Evolutionary conservation across 2,329 filamentous ascomycete species (phyloP), one percentile per base, ranked within the genome.

Genomic region (Fusarium sp.): DNA sequence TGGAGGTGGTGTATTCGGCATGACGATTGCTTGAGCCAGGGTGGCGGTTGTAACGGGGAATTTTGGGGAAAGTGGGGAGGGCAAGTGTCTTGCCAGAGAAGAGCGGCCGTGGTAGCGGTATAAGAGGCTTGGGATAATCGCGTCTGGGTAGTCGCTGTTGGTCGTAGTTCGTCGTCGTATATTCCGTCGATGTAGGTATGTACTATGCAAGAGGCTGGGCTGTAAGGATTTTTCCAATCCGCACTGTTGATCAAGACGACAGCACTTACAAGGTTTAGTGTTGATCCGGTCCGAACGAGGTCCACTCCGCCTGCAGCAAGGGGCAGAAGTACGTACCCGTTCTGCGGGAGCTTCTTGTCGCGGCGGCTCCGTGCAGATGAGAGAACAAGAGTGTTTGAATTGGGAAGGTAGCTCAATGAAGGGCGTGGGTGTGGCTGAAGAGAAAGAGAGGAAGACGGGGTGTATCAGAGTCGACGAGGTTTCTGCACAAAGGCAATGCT

Each of bases 1-100:
- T 54, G 85, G 83, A 47, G 84, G 84, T 70, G 86, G 85, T 75
- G 86, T 86, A 78, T 85, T 85, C 70, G 85, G 82, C 85, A 87
- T 87, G 47, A 80, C 77, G 78, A 81, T 79, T 79, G 77, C 74
- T 79, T 81, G 77, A 75, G 80, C 78, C 74, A 81, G 76, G 73
- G 75, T 79, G 76, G 80, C 80, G 77, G 75, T 78, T 78, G 70
- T 66, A 69, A 77, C 70, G 75, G 78, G 74, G 68, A 65, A 74
- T 71, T 69, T 77, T 79, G 71, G 77, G 70, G 70, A 74, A 68
- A 76, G 78, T 76, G 70, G 73, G 69, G 70, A 74, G 71, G 66
- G 75, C 65, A 69, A 31, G 74, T 65, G 59, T 58, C 61, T 70
- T 58, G 60, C 63, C 63, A 36, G 65, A 66, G 31, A 57, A 61